phyloP scores from a whole-genome alignment of 495 filamentous ascomycete genomes.

The Pyrenopolyporus hunteri region DNA sequence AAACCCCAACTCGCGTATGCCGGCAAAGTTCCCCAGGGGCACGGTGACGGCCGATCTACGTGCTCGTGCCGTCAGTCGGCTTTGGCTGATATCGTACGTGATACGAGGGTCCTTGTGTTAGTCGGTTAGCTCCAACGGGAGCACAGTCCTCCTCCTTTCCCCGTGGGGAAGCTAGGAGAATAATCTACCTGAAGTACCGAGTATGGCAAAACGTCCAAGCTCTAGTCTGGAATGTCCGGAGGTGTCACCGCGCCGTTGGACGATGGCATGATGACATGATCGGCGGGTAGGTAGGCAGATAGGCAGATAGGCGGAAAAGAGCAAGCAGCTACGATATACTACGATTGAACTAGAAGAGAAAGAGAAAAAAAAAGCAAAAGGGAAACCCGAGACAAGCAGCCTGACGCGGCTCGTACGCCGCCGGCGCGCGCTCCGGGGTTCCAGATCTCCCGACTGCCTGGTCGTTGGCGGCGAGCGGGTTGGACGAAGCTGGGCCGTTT shows the following conservation, averaged over 20 bases:
- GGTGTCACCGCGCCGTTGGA: background rate
- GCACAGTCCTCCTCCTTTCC: slow-evolving; percentile 4
- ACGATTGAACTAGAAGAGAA: too few species aligned
- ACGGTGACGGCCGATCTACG: background rate
- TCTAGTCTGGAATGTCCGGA: background rate
- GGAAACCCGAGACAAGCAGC: slow-evolving; percentile 9
- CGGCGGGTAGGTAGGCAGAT: background rate
- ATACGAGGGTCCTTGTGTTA: background rate
- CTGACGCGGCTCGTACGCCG: background rate
- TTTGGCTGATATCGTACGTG: too few species aligned
- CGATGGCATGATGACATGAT: slow-evolving; percentile 18
- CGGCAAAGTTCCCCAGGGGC: too few species aligned
- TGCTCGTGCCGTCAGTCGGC: too few species aligned
- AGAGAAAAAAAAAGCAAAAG: too few species aligned
- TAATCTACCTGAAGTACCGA: background rate
- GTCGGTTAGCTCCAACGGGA: background rate
- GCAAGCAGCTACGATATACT: too few species aligned
- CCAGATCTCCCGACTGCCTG: slow-evolving; percentile 22
- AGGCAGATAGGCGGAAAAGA: too few species aligned
- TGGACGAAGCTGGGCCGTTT: background rate
- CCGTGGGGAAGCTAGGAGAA: slow-evolving; percentile 18
- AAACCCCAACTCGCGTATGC: too few species aligned
- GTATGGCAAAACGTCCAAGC: slow-evolving; percentile 15
- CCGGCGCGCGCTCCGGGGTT: background rate
- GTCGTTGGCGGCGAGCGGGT: slow-evolving; percentile 21